These are phyloP conservation scores for Aspergillus versicolor DNA, from an alignment of 2,329 filamentous ascomycete species.

Conservation along the genomic window DNA sequence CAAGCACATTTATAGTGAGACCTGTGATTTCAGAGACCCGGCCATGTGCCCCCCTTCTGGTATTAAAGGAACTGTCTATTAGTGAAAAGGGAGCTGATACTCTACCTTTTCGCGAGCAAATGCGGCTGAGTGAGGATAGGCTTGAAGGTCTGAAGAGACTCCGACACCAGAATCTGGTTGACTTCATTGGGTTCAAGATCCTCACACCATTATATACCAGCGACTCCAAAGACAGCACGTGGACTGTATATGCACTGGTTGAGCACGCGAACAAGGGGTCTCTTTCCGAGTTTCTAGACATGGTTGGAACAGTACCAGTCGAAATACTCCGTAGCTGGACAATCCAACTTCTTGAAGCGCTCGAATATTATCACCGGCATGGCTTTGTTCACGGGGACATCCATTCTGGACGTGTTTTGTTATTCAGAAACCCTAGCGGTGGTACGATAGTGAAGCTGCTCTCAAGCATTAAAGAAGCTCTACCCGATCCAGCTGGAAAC, in stretches of 20 bases:
- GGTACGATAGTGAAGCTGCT: constrained; percentile 63
- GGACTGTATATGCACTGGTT: constrained; percentile 73
- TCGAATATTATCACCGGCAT: constrained; percentile 82
- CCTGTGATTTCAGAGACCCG: constrained; percentile 60
- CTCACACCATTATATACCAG: constrained; percentile 49
- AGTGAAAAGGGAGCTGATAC: constrained; percentile 58
- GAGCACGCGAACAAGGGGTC: constrained; percentile 81
- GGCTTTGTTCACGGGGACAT: constrained; percentile 82
- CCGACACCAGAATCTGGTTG: constrained; percentile 73
- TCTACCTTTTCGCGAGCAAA: constrained; percentile 68
- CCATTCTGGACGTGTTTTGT: constrained; percentile 74
- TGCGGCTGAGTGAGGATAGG: constrained; percentile 73
- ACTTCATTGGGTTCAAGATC: constrained; percentile 81
- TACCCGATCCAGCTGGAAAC: constrained; percentile 47
- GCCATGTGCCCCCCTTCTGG: constrained; percentile 60
- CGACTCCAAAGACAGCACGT: constrained; percentile 48
- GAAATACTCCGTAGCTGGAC: constrained; percentile 83
- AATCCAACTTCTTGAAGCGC: constrained; percentile 83
- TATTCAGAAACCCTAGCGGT: constrained; percentile 68
- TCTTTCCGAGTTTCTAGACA: constrained; percentile 75
- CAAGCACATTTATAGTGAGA: constrained; percentile 66
- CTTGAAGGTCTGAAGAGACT: constrained; percentile 74
- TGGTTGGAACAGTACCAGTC: constrained; percentile 71
- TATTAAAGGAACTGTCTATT: constrained; percentile 70
- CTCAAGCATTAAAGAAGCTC: constrained; percentile 51